Percentiles rank a stretch among this genome's conserved stretches.
Evolutionary conservation across 345 rosid genomes (phyloP).

Genomic region (Triadica sebifera): DNA sequence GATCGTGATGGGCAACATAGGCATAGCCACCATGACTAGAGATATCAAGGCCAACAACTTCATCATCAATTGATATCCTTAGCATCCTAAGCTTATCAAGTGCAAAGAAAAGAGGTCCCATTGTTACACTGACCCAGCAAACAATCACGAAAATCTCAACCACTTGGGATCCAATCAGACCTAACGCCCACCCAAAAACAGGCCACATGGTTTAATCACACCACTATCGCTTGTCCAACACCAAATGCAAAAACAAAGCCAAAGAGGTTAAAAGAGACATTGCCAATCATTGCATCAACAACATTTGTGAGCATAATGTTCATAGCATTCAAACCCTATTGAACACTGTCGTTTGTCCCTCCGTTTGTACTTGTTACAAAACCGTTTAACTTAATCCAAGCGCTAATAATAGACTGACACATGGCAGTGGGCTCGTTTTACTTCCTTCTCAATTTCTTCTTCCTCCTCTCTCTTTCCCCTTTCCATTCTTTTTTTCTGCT

Average conservation of each 20-base stretch:
- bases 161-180: conserved; percentile 47
- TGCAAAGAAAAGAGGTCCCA: conserved; percentile 55
- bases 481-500: too few relatives aligned
- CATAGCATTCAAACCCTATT: conserved; percentile 50
- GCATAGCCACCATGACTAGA: conserved; percentile 64
- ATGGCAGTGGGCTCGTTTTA: too few relatives aligned
- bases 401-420: too few relatives aligned
- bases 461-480: too few relatives aligned
- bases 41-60: conserved; percentile 56
- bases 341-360: too few relatives aligned
- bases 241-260: conserved; percentile 79
- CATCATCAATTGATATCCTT: conserved; percentile 49
- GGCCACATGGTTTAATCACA: conserved; percentile 44
- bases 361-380: too few relatives aligned
- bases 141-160: conserved; percentile 42
- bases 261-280: conserved; percentile 60
- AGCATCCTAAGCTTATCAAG: conserved; percentile 44
- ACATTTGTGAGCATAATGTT: conserved; percentile 71
- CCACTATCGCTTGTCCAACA: conserved; percentile 31
- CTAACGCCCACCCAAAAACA: conserved; percentile 63
- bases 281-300: conserved; percentile 67
- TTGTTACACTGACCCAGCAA: conserved; percentile 48
- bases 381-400: too few relatives aligned
- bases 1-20: conserved; percentile 36
- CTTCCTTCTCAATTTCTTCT: too few relatives aligned